Evolutionary conservation across 306 rosid genomes (phyloP).

Genomic region (Herpetospermum pedunculosum): DNA sequence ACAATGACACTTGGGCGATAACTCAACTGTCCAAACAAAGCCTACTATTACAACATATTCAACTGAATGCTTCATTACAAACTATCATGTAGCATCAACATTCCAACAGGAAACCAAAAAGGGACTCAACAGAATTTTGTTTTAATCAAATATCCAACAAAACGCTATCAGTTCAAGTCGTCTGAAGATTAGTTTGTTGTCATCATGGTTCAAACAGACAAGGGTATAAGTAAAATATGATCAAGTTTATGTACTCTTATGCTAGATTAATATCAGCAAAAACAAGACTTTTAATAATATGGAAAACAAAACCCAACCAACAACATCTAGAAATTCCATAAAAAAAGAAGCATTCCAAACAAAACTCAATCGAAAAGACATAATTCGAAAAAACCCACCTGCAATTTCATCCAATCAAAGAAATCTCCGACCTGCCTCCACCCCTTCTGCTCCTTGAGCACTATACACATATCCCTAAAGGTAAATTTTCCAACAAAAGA

Average conservation of each 20-base stretch:
- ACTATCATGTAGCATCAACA: background rate
- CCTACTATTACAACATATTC: constrained; percentile 41
- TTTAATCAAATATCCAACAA: background rate
- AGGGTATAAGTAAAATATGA: background rate
- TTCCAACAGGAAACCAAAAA: background rate
- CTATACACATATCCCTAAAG: constrained; percentile 79
- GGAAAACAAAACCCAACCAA: background rate
- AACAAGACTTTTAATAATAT: background rate
- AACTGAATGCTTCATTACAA: constrained; percentile 16
- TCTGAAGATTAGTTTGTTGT: background rate
- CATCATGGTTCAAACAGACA: background rate
- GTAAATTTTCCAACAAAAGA: constrained; percentile 68
- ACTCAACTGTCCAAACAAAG: constrained; percentile 67
- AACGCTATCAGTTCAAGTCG: background rate
- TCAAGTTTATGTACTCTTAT: background rate
- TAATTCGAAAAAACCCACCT: constrained; percentile 29
- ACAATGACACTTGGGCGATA: constrained; percentile 74
- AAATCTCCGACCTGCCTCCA: constrained; percentile 89
- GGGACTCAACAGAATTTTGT: background rate
- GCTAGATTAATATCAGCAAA: background rate
- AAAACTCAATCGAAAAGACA: background rate
- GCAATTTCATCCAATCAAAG: constrained; percentile 91
- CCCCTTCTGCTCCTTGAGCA: constrained; percentile 81
- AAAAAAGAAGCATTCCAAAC: background rate
- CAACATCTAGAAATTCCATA: background rate